phyloP scores from a whole-genome alignment of 2,329 filamentous ascomycete species.

The Hirsutella minnesotensis region DNA sequence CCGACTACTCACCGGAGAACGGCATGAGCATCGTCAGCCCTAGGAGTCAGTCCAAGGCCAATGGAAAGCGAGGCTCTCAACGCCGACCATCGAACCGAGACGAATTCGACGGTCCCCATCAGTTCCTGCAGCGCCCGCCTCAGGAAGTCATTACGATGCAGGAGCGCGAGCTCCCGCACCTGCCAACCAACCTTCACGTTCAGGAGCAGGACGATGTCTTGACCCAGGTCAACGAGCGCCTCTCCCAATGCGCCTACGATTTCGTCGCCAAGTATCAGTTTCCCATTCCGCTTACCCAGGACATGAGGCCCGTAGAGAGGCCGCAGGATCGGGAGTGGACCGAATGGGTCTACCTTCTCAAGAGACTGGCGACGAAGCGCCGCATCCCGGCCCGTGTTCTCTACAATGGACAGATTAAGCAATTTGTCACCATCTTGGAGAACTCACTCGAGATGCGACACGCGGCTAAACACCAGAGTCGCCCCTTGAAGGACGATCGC shows the following conservation, averaged over 20 bases:
- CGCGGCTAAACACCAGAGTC: constrained; percentile 70
- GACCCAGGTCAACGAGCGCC: constrained; percentile 68
- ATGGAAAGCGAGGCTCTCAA: constrained; percentile 41
- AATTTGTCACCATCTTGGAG: constrained; percentile 77
- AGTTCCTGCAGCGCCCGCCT: constrained; percentile 63
- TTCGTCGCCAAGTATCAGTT: constrained; percentile 89
- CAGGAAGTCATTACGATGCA: constrained; percentile 62
- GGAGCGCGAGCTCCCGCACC: constrained; percentile 68
- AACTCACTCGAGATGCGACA: constrained; percentile 84
- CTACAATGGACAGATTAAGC: constrained; percentile 85
- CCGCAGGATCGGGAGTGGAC: constrained; percentile 79
- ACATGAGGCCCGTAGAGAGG: constrained; percentile 65
- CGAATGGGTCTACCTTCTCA: constrained; percentile 82
- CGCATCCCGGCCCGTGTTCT: constrained; percentile 73
- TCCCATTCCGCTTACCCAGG: constrained; percentile 70
- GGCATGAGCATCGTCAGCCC: constrained; percentile 26
- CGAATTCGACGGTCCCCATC: constrained; percentile 81
- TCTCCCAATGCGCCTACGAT: constrained; percentile 79
- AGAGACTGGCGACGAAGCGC: constrained; percentile 74
- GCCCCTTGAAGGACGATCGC: constrained; percentile 76
- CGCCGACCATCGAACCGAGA: constrained; percentile 69
- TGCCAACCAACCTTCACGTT: constrained; percentile 71
- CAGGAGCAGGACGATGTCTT: constrained; percentile 78
- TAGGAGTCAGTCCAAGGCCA: constrained; percentile 30
- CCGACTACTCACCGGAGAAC: constrained; percentile 49